Conservation (phyloP, 176 grass and related monocot species). For the Tuctoria greenei region DNA sequence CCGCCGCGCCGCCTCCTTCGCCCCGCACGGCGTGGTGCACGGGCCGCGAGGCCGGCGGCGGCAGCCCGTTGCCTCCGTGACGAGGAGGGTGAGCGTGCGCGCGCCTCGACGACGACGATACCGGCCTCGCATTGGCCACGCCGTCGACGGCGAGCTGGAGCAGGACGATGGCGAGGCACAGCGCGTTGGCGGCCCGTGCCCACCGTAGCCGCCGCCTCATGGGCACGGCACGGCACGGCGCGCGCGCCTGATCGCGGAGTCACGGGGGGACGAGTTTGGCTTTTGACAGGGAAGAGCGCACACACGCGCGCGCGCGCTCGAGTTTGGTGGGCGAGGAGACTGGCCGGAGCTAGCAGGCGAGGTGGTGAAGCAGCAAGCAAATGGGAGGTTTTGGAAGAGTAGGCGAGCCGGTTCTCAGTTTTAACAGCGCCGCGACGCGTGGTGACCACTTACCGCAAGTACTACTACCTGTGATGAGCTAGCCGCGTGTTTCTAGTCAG, state of each 20-base stretch:
- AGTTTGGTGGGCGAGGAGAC: not conserved
- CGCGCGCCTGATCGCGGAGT: not conserved
- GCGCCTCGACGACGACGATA: not conserved
- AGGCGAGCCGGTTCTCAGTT: too few species aligned
- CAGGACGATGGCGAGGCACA: conserved; percentile 34
- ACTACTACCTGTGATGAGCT: too few species aligned
- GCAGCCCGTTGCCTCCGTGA: not conserved
- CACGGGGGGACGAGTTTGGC: not conserved
- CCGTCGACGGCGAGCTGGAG: conserved; percentile 35
- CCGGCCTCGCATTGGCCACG: not conserved
- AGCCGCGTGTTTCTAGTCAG: not conserved
- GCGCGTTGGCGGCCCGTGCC: conserved; percentile 36
- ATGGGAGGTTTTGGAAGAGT: not conserved
- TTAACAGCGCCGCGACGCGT: too few species aligned
- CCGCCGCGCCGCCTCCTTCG: not conserved
- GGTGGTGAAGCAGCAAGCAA: not conserved
- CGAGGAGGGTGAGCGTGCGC: not conserved
- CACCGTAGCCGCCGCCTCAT: conserved; percentile 48
- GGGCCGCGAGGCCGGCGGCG: not conserved
- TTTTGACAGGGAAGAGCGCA: not conserved
- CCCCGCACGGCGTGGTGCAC: not conserved
- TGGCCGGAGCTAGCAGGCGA: not conserved
- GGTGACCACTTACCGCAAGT: too few species aligned
- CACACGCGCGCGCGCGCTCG: not conserved
- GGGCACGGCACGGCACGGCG: not conserved